phyloP scores from a whole-genome alignment of 2,329 filamentous ascomycete genomes.

The Neonectria ditissima region DNA sequence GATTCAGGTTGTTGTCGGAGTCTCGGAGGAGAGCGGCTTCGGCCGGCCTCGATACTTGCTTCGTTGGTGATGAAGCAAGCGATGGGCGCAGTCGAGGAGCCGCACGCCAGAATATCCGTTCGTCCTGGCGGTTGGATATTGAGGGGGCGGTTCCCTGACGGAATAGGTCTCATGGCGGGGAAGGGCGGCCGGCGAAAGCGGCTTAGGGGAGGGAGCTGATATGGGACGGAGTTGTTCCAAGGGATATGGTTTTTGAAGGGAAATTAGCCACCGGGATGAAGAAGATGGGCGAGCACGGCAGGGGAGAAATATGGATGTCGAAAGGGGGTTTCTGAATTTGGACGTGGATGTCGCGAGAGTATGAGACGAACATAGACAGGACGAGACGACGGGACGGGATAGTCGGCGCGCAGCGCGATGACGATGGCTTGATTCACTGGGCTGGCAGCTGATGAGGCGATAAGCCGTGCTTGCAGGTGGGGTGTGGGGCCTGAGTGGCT shows the following conservation, averaged over 20 bases:
- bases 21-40: constrained; percentile 40
- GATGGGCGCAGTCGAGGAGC: constrained; percentile 42
- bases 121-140: constrained; percentile 35
- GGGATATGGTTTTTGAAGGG: constrained; percentile 13
- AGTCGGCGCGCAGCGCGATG: constrained; percentile 34
- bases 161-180: constrained; percentile 44
- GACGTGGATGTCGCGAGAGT: neutral
- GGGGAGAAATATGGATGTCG: neutral
- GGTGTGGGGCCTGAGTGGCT: constrained; percentile 27
- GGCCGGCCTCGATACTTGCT: constrained; percentile 44
- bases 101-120: constrained; percentile 37
- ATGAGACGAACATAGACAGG: neutral
- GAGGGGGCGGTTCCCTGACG: constrained; percentile 37
- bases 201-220: neutral
- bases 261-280: neutral
- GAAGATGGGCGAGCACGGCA: neutral
- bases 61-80: constrained; percentile 54
- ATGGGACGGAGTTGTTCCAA: constrained; percentile 15
- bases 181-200: constrained; percentile 21
- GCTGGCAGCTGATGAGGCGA: constrained; percentile 31
- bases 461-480: constrained; percentile 38
- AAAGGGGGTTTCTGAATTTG: neutral
- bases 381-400: constrained; percentile 17
- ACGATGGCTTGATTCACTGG: constrained; percentile 38
- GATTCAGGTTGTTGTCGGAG: constrained; percentile 36